Conservation (phyloP, 129 eudicot species). For the Apium graveolens region DNA sequence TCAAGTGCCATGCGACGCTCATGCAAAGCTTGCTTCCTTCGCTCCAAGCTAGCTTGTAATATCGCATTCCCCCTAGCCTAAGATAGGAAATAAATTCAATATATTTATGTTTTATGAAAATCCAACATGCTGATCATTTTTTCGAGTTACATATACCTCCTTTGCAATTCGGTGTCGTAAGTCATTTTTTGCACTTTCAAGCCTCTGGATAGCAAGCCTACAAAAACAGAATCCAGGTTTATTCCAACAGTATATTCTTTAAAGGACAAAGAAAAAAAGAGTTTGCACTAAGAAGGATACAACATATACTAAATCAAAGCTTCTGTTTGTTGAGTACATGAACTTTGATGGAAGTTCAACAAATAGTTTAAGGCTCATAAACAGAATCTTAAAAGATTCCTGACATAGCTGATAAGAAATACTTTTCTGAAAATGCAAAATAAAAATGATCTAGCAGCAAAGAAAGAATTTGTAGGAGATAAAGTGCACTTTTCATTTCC, state of each 20-base stretch:
- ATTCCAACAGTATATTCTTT: neutral
- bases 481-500: neutral
- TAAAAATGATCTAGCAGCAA: neutral
- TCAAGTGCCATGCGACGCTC: constrained; percentile 97
- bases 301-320: neutral
- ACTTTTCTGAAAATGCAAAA: neutral
- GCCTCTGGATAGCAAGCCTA: constrained; percentile 86
- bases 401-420: neutral
- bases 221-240: constrained; percentile 10
- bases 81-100: constrained; percentile 3
- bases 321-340: neutral
- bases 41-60: constrained; percentile 91
- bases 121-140: constrained; percentile 12
- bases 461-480: neutral
- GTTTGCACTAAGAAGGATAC: neutral
- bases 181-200: constrained; percentile 82
- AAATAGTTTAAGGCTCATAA: neutral
- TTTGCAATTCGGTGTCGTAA: constrained; percentile 82
- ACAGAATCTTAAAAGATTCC: neutral
- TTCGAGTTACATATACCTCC: constrained; percentile 44
- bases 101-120: constrained; percentile 8
- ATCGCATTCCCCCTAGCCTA: constrained; percentile 95
- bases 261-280: neutral
- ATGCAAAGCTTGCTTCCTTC: constrained; percentile 94
- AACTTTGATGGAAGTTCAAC: neutral